Evolutionary conservation across 1,284 basidiomycete species (phyloP).

Genomic region (Somion occarium): DNA sequence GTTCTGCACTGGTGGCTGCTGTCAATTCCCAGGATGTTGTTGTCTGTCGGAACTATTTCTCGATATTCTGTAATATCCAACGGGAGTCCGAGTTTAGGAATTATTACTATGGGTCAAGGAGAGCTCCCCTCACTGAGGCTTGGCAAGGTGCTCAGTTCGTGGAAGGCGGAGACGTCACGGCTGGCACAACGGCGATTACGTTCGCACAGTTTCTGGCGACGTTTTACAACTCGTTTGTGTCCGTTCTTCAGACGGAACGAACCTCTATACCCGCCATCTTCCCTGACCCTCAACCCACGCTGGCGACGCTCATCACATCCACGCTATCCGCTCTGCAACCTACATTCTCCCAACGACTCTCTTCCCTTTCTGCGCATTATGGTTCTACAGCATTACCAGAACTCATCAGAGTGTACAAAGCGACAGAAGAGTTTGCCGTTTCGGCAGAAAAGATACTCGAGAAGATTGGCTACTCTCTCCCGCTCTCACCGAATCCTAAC

Average conservation of each 20-base stretch:
- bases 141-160: slow-evolving; percentile 61
- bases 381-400: slow-evolving; percentile 61
- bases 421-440: slow-evolving; percentile 78
- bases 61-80: slow-evolving; percentile 86
- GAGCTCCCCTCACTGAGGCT: slow-evolving; percentile 53
- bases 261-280: slow-evolving; percentile 77
- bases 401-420: slow-evolving; percentile 65
- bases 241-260: slow-evolving; percentile 68
- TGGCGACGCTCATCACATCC: slow-evolving; percentile 78
- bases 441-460: slow-evolving; percentile 72
- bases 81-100: slow-evolving; percentile 87
- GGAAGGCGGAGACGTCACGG: slow-evolving; percentile 37
- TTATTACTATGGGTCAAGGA: slow-evolving; percentile 86
- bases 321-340: slow-evolving; percentile 77
- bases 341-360: slow-evolving; percentile 73
- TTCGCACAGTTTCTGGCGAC: slow-evolving; percentile 67
- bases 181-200: slow-evolving; percentile 22
- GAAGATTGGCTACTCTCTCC: slow-evolving; percentile 51
- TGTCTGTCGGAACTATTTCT: slow-evolving; percentile 73
- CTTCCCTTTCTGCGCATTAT: slow-evolving; percentile 58
- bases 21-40: slow-evolving; percentile 72
- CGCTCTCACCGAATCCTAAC: slow-evolving; percentile 26
- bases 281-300: slow-evolving; percentile 67
- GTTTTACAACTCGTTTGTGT: slow-evolving; percentile 69
- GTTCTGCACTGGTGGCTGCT: slow-evolving; percentile 79